Percentiles rank a stretch among this genome's conserved stretches.
These are phyloP conservation scores for Colletotrichum sp. DNA, from an alignment of 2,329 filamentous ascomycete genomes.

Conservation along the genomic window DNA sequence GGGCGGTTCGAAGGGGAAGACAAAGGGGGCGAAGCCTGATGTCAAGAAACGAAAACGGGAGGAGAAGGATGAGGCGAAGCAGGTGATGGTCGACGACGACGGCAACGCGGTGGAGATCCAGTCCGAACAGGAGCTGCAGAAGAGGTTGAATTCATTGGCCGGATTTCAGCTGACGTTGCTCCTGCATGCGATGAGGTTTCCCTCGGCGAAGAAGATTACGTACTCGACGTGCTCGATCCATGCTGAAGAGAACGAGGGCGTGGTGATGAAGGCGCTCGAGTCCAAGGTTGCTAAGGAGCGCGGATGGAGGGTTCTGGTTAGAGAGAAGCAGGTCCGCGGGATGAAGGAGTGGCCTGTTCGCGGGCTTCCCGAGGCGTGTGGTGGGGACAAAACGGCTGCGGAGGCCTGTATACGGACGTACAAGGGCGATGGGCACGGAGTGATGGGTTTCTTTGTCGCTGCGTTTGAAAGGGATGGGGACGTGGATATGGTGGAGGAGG, in stretches of 20 bases:
- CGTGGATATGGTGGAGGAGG: conserved; percentile 25
- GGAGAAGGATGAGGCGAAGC: conserved; percentile 31
- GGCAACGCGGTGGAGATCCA: conserved; percentile 56
- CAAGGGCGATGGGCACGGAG: conserved; percentile 79
- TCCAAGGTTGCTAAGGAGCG: conserved; percentile 68
- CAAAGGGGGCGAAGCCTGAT: conserved; percentile 15
- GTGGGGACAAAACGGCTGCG: conserved; percentile 58
- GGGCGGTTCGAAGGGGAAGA: conserved; percentile 42
- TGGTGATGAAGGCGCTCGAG: conserved; percentile 74
- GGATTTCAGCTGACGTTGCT: conserved; percentile 84
- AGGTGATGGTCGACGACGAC: conserved; percentile 59
- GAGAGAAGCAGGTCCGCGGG: conserved; percentile 76
- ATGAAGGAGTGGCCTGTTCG: conserved; percentile 77
- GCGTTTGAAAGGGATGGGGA: conserved; percentile 72
- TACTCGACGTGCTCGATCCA: conserved; percentile 96
- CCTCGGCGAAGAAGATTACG: conserved; percentile 75
- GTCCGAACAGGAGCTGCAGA: conserved; percentile 61
- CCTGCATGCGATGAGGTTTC: conserved; percentile 83
- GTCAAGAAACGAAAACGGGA: conserved; percentile 53
- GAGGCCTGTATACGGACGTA: conserved; percentile 83
- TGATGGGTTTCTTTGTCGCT: conserved; percentile 97
- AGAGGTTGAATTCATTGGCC: conserved; percentile 75
- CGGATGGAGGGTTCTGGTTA: conserved; percentile 79
- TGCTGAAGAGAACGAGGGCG: conserved; percentile 84
- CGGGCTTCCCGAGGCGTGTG: conserved; percentile 56